These are phyloP conservation scores for Claviceps sp. DNA, from an alignment of 2,329 filamentous ascomycete species.

Conservation along the genomic window DNA sequence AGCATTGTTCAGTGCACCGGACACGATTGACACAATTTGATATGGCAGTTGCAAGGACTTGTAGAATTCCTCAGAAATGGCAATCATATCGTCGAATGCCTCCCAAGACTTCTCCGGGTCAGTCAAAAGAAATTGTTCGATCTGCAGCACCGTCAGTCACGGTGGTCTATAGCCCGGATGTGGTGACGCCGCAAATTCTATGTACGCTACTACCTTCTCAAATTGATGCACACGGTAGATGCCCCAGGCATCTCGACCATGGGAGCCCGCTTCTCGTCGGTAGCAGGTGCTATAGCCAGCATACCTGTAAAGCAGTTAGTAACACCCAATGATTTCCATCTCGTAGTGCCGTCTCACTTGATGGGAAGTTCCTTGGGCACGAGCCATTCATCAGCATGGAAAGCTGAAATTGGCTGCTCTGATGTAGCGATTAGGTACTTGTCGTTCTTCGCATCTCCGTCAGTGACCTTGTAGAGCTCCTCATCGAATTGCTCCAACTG, in stretches of 20 bases:
- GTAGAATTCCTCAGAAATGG: slow-evolving; percentile 87
- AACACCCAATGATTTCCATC: neutral
- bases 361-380: slow-evolving; percentile 73
- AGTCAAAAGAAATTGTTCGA: slow-evolving; percentile 67
- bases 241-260: slow-evolving; percentile 83
- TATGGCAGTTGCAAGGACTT: slow-evolving; percentile 80
- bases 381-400: slow-evolving; percentile 91
- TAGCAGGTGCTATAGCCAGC: slow-evolving; percentile 93
- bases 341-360: slow-evolving; percentile 37
- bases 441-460: slow-evolving; percentile 74
- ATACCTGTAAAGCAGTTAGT: slow-evolving; percentile 48
- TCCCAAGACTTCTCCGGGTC: slow-evolving; percentile 89
- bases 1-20: slow-evolving; percentile 74
- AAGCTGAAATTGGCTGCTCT: slow-evolving; percentile 86
- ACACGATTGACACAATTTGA: slow-evolving; percentile 85
- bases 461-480: slow-evolving; percentile 92
- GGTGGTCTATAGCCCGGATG: neutral
- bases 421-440: slow-evolving; percentile 72
- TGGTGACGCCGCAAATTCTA: neutral
- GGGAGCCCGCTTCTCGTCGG: slow-evolving; percentile 84
- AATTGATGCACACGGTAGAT: slow-evolving; percentile 98
- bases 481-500: slow-evolving; percentile 97
- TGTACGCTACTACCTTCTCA: slow-evolving; percentile 51
- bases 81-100: slow-evolving; percentile 87
- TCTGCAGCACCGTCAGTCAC: slow-evolving; percentile 15